Evolutionary conservation across 179 eudicot genomes (phyloP), one percentile per base, ranked within the genome.

Genomic region (Vitellaria paradoxa): DNA sequence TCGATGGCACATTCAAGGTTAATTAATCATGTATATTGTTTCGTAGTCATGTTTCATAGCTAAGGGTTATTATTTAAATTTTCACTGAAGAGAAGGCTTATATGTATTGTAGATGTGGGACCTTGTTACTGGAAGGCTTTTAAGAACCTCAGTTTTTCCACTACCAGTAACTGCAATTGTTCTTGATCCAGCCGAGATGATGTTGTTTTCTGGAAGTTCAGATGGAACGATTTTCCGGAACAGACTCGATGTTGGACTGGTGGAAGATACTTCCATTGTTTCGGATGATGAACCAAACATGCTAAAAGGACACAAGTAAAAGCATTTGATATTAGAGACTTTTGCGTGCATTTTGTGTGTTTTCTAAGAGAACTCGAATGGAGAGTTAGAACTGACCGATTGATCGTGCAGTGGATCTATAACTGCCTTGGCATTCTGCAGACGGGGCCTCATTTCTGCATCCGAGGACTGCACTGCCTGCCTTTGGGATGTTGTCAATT

Each of bases 401-500:
- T 40, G 79, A n/a, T 21, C 63, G 17, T 72, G 66, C 55, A 78
- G 81, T 55, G 73, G 68, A 64, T 55, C 81, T 10, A 55, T 78
- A 42, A 78, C 81, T 45, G 77, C 77, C 42, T 42, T 78, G 67
- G 26, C 72, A 50, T 72, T 72, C 46, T 63, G 81, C 30, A 24
- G 57, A 45, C 15, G 20, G 17, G 81, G 81, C 15, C 81, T 78
- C 55, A 24, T 78, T 17, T 78, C 81, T 65, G 81, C 81, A 53
- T 78, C 81, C 3, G 81, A 78, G 46, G 81, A 78, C 47, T 78
- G 72, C 56, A 78, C 77, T 78, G 81, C 81, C 59, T 78, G 81
- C 77, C 76, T 78, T 10, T 78, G 81, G 81, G 81, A 78, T 72
- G 77, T 78, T 18, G 59, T 23, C 23, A 42, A 72, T 40, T 66